Percentiles rank a stretch among this genome's conserved stretches.
Conservation (phyloP, 2,329 filamentous ascomycete genomes). For the Diaporthe sp. region DNA sequence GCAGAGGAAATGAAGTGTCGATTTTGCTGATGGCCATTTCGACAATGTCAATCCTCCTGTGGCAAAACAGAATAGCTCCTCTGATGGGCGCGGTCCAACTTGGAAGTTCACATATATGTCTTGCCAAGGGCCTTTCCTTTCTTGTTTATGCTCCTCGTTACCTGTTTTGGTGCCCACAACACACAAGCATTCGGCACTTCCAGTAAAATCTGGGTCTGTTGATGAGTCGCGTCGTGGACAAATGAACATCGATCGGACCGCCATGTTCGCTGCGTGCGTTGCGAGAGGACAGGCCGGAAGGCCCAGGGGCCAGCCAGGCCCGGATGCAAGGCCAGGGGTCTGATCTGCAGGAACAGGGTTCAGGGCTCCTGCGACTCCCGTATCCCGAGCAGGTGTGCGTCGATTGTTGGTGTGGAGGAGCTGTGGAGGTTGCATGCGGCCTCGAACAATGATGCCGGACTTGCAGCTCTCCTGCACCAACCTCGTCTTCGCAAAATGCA, state of each 20-base stretch:
- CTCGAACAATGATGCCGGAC: slow-evolving; percentile 15
- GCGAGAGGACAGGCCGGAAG: not conserved
- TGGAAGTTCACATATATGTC: not conserved
- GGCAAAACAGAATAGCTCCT: not conserved
- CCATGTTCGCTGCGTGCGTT: slow-evolving; percentile 22
- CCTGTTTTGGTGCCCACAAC: slow-evolving; percentile 22
- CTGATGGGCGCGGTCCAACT: not conserved
- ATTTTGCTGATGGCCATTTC: not conserved
- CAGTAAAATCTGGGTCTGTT: slow-evolving; percentile 7
- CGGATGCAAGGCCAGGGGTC: slow-evolving; percentile 23
- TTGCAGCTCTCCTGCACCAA: slow-evolving; percentile 9
- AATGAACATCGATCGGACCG: slow-evolving; percentile 20
- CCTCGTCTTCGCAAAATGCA: slow-evolving; percentile 5
- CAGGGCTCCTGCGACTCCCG: slow-evolving; percentile 30
- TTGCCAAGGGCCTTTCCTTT: not conserved
- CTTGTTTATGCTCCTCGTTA: slow-evolving; percentile 22
- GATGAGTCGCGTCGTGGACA: slow-evolving; percentile 6
- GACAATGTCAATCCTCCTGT: not conserved
- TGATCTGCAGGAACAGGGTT: slow-evolving; percentile 30
- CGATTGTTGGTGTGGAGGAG: slow-evolving; percentile 27
- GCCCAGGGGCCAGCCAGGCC: slow-evolving; percentile 11
- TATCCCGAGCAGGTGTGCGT: slow-evolving; percentile 34
- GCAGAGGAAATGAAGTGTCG: slow-evolving; percentile 16
- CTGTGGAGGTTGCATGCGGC: slow-evolving; percentile 32
- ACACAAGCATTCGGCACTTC: slow-evolving; percentile 32